Conservation (phyloP, 768 basidiomycete genomes). For the Leccinum sublutescens region DNA sequence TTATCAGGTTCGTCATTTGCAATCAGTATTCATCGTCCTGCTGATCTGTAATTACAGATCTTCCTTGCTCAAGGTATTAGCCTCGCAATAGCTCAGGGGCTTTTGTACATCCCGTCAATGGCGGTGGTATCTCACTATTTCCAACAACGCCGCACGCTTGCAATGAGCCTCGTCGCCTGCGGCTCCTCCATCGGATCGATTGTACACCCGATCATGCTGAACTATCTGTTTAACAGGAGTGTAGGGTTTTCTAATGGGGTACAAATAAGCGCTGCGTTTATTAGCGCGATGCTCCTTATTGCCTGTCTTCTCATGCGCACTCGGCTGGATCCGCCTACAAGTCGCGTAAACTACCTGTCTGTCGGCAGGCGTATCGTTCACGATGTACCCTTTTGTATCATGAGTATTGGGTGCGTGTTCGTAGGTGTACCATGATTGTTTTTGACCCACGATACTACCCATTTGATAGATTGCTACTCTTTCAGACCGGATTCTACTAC, state of each 20-base stretch:
- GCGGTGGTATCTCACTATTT: slow-evolving; percentile 34
- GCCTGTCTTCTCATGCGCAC: slow-evolving; percentile 5
- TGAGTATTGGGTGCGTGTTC: neutral
- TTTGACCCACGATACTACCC: neutral
- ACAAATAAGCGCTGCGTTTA: neutral
- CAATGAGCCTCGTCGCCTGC: slow-evolving; percentile 40
- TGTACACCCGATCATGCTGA: slow-evolving; percentile 25
- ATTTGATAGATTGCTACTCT: slow-evolving; percentile 17
- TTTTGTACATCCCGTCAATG: slow-evolving; percentile 45
- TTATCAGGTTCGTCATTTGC: slow-evolving; percentile 36
- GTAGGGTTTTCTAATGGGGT: neutral
- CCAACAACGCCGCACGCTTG: slow-evolving; percentile 35
- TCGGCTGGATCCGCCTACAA: neutral
- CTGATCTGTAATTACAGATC: slow-evolving; percentile 29
- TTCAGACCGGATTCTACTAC: slow-evolving; percentile 44
- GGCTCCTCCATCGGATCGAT: slow-evolving; percentile 33
- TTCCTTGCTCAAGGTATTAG: slow-evolving; percentile 49
- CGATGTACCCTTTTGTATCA: neutral
- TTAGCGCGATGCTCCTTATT: neutral
- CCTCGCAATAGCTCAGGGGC: slow-evolving; percentile 43
- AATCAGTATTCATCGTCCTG: neutral
- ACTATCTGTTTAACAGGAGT: slow-evolving; percentile 15
- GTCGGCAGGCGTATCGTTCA: neutral
- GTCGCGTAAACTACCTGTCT: neutral
- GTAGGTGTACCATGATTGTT: neutral